Evolutionary conservation across 768 basidiomycete species (phyloP).

Genomic region (Phlebiopsis gigantea): DNA sequence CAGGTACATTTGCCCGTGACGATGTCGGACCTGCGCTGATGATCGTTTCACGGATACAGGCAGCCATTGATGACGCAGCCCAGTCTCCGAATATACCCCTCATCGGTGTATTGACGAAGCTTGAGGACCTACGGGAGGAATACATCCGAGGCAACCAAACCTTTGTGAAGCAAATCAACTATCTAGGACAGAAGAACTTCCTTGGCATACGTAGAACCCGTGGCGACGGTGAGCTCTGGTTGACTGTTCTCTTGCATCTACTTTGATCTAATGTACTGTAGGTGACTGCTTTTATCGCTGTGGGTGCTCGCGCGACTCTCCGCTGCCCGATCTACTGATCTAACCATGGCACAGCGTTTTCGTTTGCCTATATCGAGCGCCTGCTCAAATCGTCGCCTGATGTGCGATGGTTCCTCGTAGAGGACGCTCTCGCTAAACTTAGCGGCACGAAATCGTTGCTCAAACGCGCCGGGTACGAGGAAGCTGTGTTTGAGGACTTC

Average conservation of each 20-base stretch:
- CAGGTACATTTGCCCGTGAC: neutral
- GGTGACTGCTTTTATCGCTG: slow-evolving; percentile 94
- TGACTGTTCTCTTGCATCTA: neutral
- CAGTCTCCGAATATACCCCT: neutral
- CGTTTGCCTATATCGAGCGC: slow-evolving; percentile 75
- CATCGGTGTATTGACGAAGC: neutral
- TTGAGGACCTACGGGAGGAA: slow-evolving; percentile 45
- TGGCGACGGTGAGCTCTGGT: slow-evolving; percentile 46
- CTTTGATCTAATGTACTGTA: slow-evolving; percentile 15
- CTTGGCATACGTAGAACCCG: slow-evolving; percentile 61
- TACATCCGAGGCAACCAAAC: slow-evolving; percentile 54
- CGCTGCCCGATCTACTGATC: slow-evolving; percentile 1
- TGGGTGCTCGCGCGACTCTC: slow-evolving; percentile 28
- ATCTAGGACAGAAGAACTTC: slow-evolving; percentile 60
- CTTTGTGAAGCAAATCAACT: slow-evolving; percentile 74
- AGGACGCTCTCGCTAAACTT: slow-evolving; percentile 46
- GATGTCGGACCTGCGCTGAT: neutral
- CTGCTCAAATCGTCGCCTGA: slow-evolving; percentile 46
- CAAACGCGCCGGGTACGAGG: slow-evolving; percentile 55
- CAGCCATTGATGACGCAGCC: slow-evolving; percentile 2
- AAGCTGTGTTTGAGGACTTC: slow-evolving; percentile 69
- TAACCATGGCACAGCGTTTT: slow-evolving; percentile 50
- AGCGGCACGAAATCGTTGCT: slow-evolving; percentile 46
- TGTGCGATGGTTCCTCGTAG: slow-evolving; percentile 35
- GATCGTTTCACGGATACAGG: neutral